Evolutionary conservation across 805 yeast genomes (phyloP).

Genomic region (Zygoascus ofunaensis): DNA sequence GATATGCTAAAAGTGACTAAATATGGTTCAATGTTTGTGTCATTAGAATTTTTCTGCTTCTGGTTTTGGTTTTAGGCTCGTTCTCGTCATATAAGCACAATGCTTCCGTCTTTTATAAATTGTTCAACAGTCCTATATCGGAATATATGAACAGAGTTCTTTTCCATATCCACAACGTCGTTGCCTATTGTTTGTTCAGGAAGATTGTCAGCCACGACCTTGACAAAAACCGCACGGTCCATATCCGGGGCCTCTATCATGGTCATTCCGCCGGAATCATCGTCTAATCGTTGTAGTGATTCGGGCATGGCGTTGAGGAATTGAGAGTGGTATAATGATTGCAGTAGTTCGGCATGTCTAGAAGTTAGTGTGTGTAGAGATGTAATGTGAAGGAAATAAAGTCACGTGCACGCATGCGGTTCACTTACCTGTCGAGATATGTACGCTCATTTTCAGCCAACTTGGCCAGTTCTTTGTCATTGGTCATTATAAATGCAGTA

Average conservation of each 20-base stretch:
- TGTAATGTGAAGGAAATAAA: conserved; percentile 6
- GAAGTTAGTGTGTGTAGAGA: conserved; percentile 1
- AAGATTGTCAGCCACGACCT: conserved; percentile 35
- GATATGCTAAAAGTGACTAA: too few relatives aligned
- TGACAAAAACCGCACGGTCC: conserved; percentile 67
- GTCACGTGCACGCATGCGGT: too few relatives aligned
- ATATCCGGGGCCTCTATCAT: conserved; percentile 79
- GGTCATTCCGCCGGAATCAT: conserved; percentile 42
- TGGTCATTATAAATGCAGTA: conserved; percentile 48
- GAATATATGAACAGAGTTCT: conserved; percentile 67
- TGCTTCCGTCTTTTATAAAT: conserved; percentile 34
- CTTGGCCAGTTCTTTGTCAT: conserved; percentile 31
- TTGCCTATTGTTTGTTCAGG: conserved; percentile 34
- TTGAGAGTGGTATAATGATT: conserved; percentile 56
- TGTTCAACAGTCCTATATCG: conserved; percentile 48
- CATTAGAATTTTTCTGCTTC: too few relatives aligned
- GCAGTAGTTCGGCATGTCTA: conserved; percentile 53
- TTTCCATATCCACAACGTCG: conserved; percentile 44
- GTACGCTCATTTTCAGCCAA: conserved; percentile 52
- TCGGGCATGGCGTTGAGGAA: conserved; percentile 63
- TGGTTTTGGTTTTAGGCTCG: too few relatives aligned
- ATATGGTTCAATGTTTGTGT: too few relatives aligned
- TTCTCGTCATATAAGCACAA: conserved; percentile 32
- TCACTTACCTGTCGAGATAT: conserved; percentile 45
- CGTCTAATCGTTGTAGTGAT: conserved; percentile 65